These are phyloP conservation scores for Fusarium sterilihyphosum DNA, from an alignment of 2,329 filamentous ascomycete genomes.

Conservation along the genomic window DNA sequence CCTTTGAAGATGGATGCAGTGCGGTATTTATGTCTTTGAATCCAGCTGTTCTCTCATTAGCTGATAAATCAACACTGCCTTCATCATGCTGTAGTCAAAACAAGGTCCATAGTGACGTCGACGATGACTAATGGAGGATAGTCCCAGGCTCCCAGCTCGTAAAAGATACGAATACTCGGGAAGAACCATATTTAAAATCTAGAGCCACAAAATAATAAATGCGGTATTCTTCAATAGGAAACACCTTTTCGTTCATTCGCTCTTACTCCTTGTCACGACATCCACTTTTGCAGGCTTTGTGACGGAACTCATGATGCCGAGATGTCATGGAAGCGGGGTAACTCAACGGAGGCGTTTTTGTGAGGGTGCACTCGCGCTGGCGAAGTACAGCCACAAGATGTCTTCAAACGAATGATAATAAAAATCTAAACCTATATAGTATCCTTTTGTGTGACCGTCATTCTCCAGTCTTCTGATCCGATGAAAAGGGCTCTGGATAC, in stretches of 20 bases:
- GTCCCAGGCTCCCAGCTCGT: neutral
- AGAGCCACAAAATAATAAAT: accelerated
- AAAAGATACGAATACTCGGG: neutral
- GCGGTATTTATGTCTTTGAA: neutral
- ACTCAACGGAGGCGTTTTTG: accelerated
- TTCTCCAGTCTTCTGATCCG: accelerated
- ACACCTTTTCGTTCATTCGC: accelerated
- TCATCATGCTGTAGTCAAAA: neutral
- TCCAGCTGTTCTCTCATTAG: accelerated
- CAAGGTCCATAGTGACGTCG: neutral
- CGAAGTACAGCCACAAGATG: neutral
- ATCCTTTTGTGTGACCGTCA: accelerated
- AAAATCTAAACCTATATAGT: neutral
- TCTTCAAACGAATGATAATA: accelerated
- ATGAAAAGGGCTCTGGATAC: neutral
- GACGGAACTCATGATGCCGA: neutral
- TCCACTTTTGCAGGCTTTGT: accelerated
- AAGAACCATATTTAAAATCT: neutral
- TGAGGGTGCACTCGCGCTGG: accelerated
- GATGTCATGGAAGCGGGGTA: neutral
- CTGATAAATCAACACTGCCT: neutral
- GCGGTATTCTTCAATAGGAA: no score
- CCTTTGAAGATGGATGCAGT: no score
- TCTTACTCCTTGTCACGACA: no score
- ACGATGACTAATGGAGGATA: neutral